Conservation (phyloP, 345 rosid genomes). For the Hevea brasiliensis region DNA sequence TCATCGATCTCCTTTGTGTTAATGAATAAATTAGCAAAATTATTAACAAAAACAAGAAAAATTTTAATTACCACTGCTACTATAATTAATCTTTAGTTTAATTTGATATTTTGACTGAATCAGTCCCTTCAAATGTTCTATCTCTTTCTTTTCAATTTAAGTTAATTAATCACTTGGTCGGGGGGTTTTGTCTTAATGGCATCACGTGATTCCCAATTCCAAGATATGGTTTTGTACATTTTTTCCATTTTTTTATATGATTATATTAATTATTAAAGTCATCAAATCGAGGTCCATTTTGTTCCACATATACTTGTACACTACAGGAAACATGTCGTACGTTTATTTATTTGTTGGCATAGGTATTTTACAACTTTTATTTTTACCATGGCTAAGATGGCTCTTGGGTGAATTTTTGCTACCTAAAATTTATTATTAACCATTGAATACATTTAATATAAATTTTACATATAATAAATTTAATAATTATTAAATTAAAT, state of each 20-base stretch:
- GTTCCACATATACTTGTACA: background rate
- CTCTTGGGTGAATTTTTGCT: no score
- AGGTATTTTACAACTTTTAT: background rate
- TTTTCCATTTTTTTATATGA: slow-evolving; percentile 20
- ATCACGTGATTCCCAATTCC: slow-evolving; percentile 85
- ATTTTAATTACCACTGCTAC: background rate
- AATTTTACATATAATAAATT: no score
- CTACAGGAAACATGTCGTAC: slow-evolving; percentile 12
- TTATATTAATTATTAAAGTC: slow-evolving; percentile 13
- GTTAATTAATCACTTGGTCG: slow-evolving; percentile 59
- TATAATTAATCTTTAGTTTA: background rate
- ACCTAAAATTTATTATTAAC: no score
- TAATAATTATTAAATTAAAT: no score
- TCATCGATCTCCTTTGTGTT: slow-evolving; percentile 88
- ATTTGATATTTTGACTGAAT: slow-evolving; percentile 33
- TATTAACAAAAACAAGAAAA: background rate
- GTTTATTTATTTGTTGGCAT: background rate
- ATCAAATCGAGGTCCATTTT: slow-evolving; percentile 22
- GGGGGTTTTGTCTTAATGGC: slow-evolving; percentile 70
- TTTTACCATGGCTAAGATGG: no score
- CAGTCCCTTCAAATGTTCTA: slow-evolving; percentile 12
- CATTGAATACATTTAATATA: no score
- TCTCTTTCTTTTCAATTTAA: slow-evolving; percentile 15
- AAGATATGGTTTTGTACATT: slow-evolving; percentile 39
- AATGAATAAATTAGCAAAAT: slow-evolving; percentile 10